Base-by-base conservation (phyloP, 257 asterid species). In the Marsdenia floribunda region DNA sequence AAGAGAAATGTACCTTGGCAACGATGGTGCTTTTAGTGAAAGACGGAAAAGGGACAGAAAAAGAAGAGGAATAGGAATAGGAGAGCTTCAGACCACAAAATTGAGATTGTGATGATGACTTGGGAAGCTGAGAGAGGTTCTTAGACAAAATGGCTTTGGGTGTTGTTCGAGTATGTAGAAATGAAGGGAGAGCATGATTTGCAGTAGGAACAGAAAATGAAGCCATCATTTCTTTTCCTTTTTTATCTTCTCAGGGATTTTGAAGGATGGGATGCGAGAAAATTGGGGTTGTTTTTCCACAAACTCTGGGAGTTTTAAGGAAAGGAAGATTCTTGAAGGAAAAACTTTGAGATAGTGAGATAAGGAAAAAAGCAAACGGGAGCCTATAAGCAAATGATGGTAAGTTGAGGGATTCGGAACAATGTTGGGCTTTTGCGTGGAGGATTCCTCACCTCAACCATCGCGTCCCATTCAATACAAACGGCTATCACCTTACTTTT, bases 1-100 rank as follows among this genome's bases (percentile, higher is more conserved):
- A 42, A 47, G 10, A n/a, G n/a, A 65, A 80, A 70, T 84, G 92
- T 89, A 94, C 99, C 99, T 94, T 90, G 73, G 97, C 96, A 78
- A 85, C 61, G 67, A 92, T 77, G 73, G 88, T 72, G 33, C 24
- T 54, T 85, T 70, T 90, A 15, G 52, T 65, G 54, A 81, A 72
- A 76, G 80, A 74, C 72, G 85, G 75, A 83, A 87, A 81, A 15
- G 87, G 90, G 72, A 79, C 29, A 52, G 92, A 76, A 71, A 77
- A 10, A 52, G 79, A 76, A 65, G 83, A 65, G 2, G 90, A 73
- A 61, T 58, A 71, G 29, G 87, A 80, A 65, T 57, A 70, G 35
- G 87, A 80, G 81, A 92, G 75, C 81, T 82, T 89, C 78, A 87
- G 71, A 69, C 97, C 97, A 84, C 85, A 87, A 65, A 94, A 87